Percentiles rank a stretch among this genome's conserved stretches.
phyloP scores from a whole-genome alignment of 208 protist genomes.

The Trypanosoma conorhini region DNA sequence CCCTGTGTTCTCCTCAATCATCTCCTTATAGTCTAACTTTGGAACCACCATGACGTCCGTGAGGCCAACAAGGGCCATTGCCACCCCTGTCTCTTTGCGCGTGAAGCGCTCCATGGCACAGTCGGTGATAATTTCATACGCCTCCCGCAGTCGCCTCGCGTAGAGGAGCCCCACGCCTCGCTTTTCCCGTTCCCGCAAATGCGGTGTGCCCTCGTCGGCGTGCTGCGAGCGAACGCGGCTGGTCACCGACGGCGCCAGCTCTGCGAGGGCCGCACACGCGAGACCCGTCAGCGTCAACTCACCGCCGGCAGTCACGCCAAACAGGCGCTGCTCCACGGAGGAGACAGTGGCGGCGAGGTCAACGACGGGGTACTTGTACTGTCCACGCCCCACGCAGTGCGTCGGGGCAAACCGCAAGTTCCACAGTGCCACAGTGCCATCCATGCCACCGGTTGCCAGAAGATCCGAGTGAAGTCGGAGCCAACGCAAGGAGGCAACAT shows the following conservation, averaged over 20 bases:
- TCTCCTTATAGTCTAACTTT: conserved; percentile 45
- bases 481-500: conserved; percentile 66
- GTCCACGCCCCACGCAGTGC: conserved; percentile 75
- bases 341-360: conserved; percentile 60
- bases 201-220: neutral
- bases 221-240: neutral
- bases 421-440: conserved; percentile 81
- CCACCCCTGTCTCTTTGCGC: conserved; percentile 48
- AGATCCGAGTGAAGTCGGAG: conserved; percentile 69
- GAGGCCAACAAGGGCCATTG: conserved; percentile 59
- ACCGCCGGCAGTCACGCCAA: conserved; percentile 64
- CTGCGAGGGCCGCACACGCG: conserved; percentile 42
- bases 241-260: conserved; percentile 37
- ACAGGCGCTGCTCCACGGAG: conserved; percentile 65
- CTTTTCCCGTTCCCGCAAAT: conserved; percentile 41
- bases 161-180: conserved; percentile 64
- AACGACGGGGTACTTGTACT: conserved; percentile 52
- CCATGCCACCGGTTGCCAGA: conserved; percentile 70
- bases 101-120: conserved; percentile 66
- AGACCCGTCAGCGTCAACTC: conserved; percentile 62
- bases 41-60: conserved; percentile 62
- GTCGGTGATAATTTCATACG: conserved; percentile 52
- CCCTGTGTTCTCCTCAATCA: conserved; percentile 16
- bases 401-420: conserved; percentile 74
- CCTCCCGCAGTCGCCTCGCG: conserved; percentile 53